Percentiles rank a stretch among this genome's conserved stretches.
phyloP scores from a whole-genome alignment of 371 early-diverging fungal species.

The Gilbertella persicaria region DNA sequence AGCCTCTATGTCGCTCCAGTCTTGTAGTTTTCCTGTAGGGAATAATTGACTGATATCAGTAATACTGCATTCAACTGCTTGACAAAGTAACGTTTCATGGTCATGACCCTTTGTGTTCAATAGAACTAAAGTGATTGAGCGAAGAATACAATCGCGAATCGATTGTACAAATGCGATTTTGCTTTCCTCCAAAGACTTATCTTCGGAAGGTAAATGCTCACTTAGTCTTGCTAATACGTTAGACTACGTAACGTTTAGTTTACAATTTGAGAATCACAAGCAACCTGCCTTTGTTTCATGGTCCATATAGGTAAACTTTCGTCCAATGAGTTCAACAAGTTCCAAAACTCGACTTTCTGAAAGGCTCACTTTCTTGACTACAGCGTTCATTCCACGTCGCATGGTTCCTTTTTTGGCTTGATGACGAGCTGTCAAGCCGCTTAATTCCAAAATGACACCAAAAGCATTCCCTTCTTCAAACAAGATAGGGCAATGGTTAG shows the following conservation, averaged over 20 bases:
- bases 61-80: constrained; percentile 26
- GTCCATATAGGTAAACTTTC: neutral
- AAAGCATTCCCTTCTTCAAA: constrained; percentile 45
- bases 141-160: constrained; percentile 18
- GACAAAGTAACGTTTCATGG: constrained; percentile 12
- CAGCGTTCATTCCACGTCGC: constrained; percentile 58
- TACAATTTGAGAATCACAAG: constrained; percentile 6
- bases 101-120: neutral
- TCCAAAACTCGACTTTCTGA: constrained; percentile 52
- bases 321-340: constrained; percentile 22
- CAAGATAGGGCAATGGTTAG: constrained; percentile 15
- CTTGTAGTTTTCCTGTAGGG: constrained; percentile 1
- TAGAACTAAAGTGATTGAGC: neutral
- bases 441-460: constrained; percentile 48
- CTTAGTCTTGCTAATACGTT: too few species aligned
- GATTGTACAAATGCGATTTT: constrained; percentile 14
- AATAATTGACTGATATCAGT: constrained; percentile 13
- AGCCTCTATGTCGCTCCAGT: constrained; percentile 3
- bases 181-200: constrained; percentile 14
- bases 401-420: constrained; percentile 21
- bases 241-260: neutral
- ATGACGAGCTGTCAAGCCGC: constrained; percentile 35
- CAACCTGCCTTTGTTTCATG: constrained; percentile 1
- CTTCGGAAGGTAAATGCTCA: neutral
- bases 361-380: constrained; percentile 46